Base-by-base conservation (phyloP, 192 early-diverging fungal species). In the Coemansia sp. region DNA sequence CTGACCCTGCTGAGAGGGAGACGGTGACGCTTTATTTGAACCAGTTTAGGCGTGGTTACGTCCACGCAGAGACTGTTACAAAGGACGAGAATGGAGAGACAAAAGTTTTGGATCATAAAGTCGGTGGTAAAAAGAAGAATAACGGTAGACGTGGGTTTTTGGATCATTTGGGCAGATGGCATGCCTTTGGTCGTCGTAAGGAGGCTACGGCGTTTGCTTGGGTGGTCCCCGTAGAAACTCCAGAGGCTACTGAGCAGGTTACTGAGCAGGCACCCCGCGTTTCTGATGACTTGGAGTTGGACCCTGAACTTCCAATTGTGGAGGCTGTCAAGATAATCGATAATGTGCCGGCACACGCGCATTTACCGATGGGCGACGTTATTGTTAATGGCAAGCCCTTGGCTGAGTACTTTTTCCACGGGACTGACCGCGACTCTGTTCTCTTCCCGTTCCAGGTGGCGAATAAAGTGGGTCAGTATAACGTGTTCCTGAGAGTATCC, bases 151-250 rank as follows among this genome's bases (percentile, higher is more conserved):
- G 81, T 42, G 79, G 79, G 3, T 74, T 89, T 29, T 42, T 20
- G 71, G 94, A 96, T 72, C 82, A 90, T 38, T 68, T 88, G 60
- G 93, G 94, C 8, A 84, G 94, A 42, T 88, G 91, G 29, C 90
- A 88, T 77, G 91, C 93, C 0, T 80, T 84, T 22, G 96, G 92
- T 5, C 87, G 89, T 41, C 89, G 95, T 67, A 98, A 98, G 87
- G 88, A 91, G 63, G 90, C 95, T 2, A 80, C 71, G 7, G 95
- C 94, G 6, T 87, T 87, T 46, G 91, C 87, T 33, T 96, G 88
- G 89, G 65, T 96, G 1, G 89, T 94, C 1, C 80, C 80, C 0
- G 69, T 82, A 1, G 49, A 24, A 67, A 52, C n/a, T 24, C 44
- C 68, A 20, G 63, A 22, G 54, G 0, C 44, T 29, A 43, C 27